Percentiles rank a stretch among this genome's conserved stretches.
Conservation (phyloP, 2,329 filamentous ascomycete species). For the Helotiales sp. region DNA sequence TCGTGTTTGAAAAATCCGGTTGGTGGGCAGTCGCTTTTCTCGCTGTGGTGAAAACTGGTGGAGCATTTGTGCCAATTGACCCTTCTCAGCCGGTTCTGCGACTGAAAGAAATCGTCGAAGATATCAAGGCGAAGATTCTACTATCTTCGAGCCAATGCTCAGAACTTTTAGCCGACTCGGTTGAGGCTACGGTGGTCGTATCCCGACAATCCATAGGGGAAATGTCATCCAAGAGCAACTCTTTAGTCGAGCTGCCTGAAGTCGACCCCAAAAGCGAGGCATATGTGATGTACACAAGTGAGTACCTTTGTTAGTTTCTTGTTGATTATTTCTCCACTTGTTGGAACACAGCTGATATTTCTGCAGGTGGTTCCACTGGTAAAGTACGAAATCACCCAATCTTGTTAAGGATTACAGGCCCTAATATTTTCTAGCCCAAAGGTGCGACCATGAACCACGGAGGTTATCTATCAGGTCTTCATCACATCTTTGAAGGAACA, state of each 20-base stretch:
- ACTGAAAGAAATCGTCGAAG: conserved; percentile 13
- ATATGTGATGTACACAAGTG: conserved; percentile 13
- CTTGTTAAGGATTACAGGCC: conserved; percentile 17
- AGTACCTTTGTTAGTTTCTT: not conserved
- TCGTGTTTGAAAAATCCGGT: conserved; percentile 37
- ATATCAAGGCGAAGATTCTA: not conserved
- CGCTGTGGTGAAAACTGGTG: conserved; percentile 38
- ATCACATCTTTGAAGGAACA: not conserved
- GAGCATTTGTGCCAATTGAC: conserved; percentile 41
- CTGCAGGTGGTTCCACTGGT: not conserved
- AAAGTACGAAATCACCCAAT: conserved; percentile 15
- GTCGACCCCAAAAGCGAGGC: conserved; percentile 2
- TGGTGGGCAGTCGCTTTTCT: conserved; percentile 40
- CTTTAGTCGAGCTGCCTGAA: not conserved
- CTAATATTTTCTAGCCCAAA: conserved; percentile 25
- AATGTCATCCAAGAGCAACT: not conserved
- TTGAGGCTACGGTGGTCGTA: conserved; percentile 1
- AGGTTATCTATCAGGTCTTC: conserved; percentile 13
- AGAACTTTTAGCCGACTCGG: not conserved
- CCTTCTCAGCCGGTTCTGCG: conserved; percentile 9
- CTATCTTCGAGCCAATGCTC: not conserved
- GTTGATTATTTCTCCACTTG: not conserved
- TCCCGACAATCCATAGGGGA: not conserved
- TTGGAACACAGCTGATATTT: not conserved
- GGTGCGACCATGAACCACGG: conserved; percentile 26